phyloP scores from a whole-genome alignment of 805 yeast genomes.

The Teunomyces panamensis region DNA sequence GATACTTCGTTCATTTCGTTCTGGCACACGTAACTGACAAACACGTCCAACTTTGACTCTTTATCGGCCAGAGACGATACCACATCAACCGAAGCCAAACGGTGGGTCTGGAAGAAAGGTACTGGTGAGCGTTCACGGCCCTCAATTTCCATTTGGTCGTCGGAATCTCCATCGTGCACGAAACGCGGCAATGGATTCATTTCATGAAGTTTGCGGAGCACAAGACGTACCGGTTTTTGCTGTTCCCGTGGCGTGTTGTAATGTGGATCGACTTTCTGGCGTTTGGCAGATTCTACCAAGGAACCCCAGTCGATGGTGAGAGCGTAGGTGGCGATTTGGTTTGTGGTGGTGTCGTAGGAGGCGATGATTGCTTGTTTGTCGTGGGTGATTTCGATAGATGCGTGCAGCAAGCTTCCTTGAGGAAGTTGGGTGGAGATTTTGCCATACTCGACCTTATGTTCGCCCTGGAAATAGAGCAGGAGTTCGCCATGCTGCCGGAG shows the following conservation, averaged over 20 bases:
- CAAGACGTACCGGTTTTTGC: conserved; percentile 40
- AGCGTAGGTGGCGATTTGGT: conserved; percentile 39
- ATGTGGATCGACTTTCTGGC: conserved; percentile 45
- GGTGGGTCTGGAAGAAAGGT: background rate
- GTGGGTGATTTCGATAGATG: conserved; percentile 52
- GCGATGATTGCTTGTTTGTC: conserved; percentile 46
- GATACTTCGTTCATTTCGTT: conserved; percentile 12
- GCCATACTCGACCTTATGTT: conserved; percentile 57
- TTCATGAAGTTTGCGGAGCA: conserved; percentile 30
- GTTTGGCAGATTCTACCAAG: conserved; percentile 44
- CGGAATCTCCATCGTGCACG: conserved; percentile 12
- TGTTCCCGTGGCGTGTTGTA: conserved; percentile 48
- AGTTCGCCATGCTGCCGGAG: conserved; percentile 62
- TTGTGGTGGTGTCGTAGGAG: conserved; percentile 35
- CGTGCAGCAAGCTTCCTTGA: conserved; percentile 24
- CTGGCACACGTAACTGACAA: conserved; percentile 36
- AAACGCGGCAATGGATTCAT: conserved; percentile 22
- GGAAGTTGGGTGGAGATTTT: conserved; percentile 29
- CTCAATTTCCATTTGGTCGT: conserved; percentile 15
- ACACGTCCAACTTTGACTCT: conserved; percentile 44
- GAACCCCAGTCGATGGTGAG: conserved; percentile 57
- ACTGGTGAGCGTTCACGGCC: background rate
- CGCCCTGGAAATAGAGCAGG: conserved; percentile 61
- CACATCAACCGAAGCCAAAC: conserved; percentile 34
- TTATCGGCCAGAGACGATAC: conserved; percentile 44